Evolutionary conservation across 1,284 basidiomycete species (phyloP).

Genomic region (Ustilago trichophora): DNA sequence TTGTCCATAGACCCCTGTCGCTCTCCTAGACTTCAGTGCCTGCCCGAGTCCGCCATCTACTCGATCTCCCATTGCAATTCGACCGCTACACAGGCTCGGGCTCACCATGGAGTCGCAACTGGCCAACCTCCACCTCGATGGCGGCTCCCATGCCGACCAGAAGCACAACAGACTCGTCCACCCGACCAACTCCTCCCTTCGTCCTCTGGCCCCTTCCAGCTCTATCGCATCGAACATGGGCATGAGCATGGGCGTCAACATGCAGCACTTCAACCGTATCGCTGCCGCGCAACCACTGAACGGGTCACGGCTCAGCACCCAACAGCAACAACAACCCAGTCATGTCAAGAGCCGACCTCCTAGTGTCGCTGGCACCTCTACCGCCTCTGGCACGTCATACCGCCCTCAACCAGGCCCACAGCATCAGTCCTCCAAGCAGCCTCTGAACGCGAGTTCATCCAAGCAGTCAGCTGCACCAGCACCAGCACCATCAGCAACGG

Average conservation of each 20-base stretch:
- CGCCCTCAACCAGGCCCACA: slow-evolving; percentile 6
- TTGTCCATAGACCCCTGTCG: too few relatives aligned
- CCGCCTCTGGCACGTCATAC: slow-evolving; percentile 6
- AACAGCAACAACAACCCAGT: slow-evolving; percentile 14
- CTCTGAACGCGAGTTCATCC: slow-evolving; percentile 4
- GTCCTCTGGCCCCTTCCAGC: slow-evolving; percentile 35
- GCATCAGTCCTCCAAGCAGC: slow-evolving; percentile 2
- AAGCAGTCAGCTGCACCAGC: slow-evolving; percentile 1
- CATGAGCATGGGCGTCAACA: slow-evolving; percentile 40
- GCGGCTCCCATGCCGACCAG: slow-evolving; percentile 16
- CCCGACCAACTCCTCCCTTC: slow-evolving; percentile 11
- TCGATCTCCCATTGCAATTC: too few relatives aligned
- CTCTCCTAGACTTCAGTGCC: too few relatives aligned
- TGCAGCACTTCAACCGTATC: slow-evolving; percentile 47
- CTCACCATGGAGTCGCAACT: slow-evolving; percentile 34
- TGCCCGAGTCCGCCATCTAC: too few relatives aligned
- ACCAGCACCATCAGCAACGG: not conserved
- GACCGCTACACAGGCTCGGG: too few relatives aligned
- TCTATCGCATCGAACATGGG: slow-evolving; percentile 44
- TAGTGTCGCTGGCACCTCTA: slow-evolving; percentile 14
- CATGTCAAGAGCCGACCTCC: slow-evolving; percentile 33
- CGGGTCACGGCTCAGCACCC: slow-evolving; percentile 21
- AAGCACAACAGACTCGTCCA: slow-evolving; percentile 22
- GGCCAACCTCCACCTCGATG: slow-evolving; percentile 40
- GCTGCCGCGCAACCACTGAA: slow-evolving; percentile 35